Conservation (phyloP, 345 rosid species). For the Hibiscus mutabilis region DNA sequence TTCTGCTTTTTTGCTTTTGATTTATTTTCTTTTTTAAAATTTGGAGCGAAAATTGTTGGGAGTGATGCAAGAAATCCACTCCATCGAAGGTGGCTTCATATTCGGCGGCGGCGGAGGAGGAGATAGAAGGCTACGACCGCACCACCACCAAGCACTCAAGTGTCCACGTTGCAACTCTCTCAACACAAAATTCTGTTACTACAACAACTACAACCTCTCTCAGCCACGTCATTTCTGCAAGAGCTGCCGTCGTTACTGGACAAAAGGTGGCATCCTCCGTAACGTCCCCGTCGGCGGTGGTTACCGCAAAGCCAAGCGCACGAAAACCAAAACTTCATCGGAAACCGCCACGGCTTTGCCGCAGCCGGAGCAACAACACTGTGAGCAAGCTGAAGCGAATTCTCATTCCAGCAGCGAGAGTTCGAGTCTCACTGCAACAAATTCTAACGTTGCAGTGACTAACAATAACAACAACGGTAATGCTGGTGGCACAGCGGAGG, state of each 20-base stretch:
- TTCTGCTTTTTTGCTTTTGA: not conserved
- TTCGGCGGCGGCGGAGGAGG: slow-evolving; percentile 47
- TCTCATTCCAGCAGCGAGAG: slow-evolving; percentile 78
- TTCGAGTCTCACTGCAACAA: slow-evolving; percentile 67
- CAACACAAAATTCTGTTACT: slow-evolving; percentile 94
- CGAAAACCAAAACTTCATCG: slow-evolving; percentile 36
- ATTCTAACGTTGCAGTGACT: slow-evolving; percentile 20
- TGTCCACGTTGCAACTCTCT: slow-evolving; percentile 90
- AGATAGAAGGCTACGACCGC: slow-evolving; percentile 73
- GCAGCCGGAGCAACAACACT: slow-evolving; percentile 13
- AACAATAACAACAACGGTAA: not conserved
- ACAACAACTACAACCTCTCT: slow-evolving; percentile 95
- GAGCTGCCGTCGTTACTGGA: slow-evolving; percentile 96
- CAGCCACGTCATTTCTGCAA: slow-evolving; percentile 99
- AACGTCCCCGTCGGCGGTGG: slow-evolving; percentile 96
- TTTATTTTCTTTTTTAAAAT: not conserved
- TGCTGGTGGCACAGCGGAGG: slow-evolving; percentile 17
- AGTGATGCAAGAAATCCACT: slow-evolving; percentile 59
- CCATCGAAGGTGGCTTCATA: slow-evolving; percentile 36
- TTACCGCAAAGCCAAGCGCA: slow-evolving; percentile 66
- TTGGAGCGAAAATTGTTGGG: not conserved
- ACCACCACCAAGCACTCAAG: slow-evolving; percentile 69
- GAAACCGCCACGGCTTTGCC: slow-evolving; percentile 7
- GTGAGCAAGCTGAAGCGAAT: slow-evolving; percentile 26
- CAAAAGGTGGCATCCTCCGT: slow-evolving; percentile 95